phyloP scores from a whole-genome alignment of 306 rosid species.

The Lablab purpureus region DNA sequence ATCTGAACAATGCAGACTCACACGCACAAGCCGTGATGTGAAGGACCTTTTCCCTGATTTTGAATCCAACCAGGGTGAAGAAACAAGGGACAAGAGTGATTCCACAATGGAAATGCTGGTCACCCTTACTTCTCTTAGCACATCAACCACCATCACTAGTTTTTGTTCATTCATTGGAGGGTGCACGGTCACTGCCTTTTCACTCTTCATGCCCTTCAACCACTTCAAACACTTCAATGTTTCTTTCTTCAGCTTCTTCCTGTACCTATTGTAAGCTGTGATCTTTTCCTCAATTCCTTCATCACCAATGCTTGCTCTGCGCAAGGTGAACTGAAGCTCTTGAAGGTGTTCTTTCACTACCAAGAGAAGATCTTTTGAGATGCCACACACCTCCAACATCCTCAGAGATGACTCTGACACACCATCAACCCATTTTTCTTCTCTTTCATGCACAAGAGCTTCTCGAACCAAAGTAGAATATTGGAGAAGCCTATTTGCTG shows the following conservation, averaged over 20 bases:
- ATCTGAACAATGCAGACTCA: constrained; percentile 31
- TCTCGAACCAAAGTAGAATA: constrained; percentile 59
- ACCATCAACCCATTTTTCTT: constrained; percentile 63
- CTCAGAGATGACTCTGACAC: constrained; percentile 65
- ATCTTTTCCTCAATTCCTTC: constrained; percentile 48
- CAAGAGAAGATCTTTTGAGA: constrained; percentile 63
- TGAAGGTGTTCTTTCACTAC: constrained; percentile 66
- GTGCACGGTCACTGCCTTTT: neutral
- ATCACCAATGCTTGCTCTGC: constrained; percentile 52
- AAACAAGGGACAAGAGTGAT: constrained; percentile 60
- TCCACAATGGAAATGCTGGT: constrained; percentile 63
- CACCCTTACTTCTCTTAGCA: constrained; percentile 59
- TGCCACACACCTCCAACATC: constrained; percentile 66
- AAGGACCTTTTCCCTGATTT: constrained; percentile 48
- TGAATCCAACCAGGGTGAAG: constrained; percentile 60
- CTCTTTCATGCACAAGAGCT: constrained; percentile 45
- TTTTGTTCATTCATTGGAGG: constrained; percentile 42
- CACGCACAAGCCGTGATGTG: constrained; percentile 49
- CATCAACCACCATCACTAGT: constrained; percentile 64
- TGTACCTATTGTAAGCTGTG: constrained; percentile 48
- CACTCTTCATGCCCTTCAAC: constrained; percentile 54
- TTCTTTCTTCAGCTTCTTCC: constrained; percentile 67
- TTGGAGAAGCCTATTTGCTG: constrained; percentile 65
- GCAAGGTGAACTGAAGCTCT: constrained; percentile 62
- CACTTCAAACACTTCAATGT: constrained; percentile 62